Evolutionary conservation across 1,284 basidiomycete genomes (phyloP), one percentile per base, ranked within the genome.

Genomic region (Taiwanofungus camphoratus): DNA sequence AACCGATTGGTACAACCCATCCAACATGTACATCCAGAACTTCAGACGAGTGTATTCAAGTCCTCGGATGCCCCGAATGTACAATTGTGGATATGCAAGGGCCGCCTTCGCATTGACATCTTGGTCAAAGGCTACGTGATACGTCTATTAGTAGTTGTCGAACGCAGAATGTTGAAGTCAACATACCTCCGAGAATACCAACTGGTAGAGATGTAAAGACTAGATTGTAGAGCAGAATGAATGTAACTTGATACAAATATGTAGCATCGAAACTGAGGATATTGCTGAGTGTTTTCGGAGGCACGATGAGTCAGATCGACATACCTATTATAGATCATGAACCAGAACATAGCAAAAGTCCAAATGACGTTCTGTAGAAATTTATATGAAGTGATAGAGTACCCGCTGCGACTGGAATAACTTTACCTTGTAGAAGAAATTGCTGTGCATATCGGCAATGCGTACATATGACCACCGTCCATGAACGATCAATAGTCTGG

Each of bases 401-500:
- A 6, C 27, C 11, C 2, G 18, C 24, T 12, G 3, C 29, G 11
- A 30, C 20, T 21, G 15, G 19, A 12, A 15, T 9, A 37, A 30
- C 50, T 62, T 35, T 39, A 87, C 85, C 77, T 98, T 98, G 78
- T 97, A 97, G 71, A 98, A 98, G 71, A 97, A 98, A 65, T 93
- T 95, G 51, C 87, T 87, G 58, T 94, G 91, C 92, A 94, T 92
- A 58, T 96, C 92, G n/a, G 94, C 92, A 32, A 98, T 77, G 34
- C 94, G 87, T 55, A 93, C 85, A 66, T 98, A 97, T 26, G 90
- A 94, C 93, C 94, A 95, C 31, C 92, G 82, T 4, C 94, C 94
- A 58, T 98, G 94, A 3, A 97, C 95, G 46, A 99, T 76, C 13
- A 99, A 71, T 31, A 98, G 68, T 61, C 93, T 91, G 1, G 92